Conservation (phyloP, 768 basidiomycete genomes). For the Mrakia frigida region DNA sequence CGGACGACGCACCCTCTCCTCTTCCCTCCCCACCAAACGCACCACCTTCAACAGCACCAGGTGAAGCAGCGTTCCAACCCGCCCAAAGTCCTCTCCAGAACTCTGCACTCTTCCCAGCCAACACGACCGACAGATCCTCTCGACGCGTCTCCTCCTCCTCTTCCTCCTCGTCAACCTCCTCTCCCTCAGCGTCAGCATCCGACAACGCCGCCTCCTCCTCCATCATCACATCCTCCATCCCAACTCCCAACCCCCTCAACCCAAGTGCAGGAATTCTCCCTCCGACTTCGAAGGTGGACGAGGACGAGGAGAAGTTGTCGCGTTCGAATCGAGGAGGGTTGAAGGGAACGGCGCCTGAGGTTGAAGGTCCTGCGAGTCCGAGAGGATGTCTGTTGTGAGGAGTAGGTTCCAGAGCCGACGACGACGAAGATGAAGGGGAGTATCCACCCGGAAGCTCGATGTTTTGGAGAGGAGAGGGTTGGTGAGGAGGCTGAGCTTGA, state of each 20-base stretch:
- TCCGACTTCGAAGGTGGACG: background rate
- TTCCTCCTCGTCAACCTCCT: background rate
- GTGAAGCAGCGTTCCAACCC: background rate
- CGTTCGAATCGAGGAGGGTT: background rate
- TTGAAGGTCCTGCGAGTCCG: background rate
- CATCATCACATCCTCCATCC: background rate
- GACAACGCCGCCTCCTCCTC: background rate
- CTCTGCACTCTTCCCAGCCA: background rate
- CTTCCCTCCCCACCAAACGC: background rate
- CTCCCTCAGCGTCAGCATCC: background rate
- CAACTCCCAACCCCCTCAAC: background rate
- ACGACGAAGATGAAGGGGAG: background rate
- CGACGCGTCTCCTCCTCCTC: background rate
- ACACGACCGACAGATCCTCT: background rate
- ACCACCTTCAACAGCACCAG: background rate
- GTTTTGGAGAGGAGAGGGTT: background rate
- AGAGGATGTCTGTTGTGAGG: too few relatives aligned
- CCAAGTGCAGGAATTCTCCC: background rate
- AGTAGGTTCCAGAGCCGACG: too few relatives aligned
- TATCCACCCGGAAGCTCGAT: background rate
- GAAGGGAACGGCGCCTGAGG: background rate
- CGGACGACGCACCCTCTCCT: too few relatives aligned
- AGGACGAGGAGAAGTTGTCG: background rate
- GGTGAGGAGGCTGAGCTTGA: background rate
- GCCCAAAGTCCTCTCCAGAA: slow-evolving; percentile 3